A percentile compares a stretch with the other conserved stretches of the same genome.
These are phyloP conservation scores for Diplosphaera chodatii DNA, from an alignment of 139 green algal genomes.

Conservation along the genomic window DNA sequence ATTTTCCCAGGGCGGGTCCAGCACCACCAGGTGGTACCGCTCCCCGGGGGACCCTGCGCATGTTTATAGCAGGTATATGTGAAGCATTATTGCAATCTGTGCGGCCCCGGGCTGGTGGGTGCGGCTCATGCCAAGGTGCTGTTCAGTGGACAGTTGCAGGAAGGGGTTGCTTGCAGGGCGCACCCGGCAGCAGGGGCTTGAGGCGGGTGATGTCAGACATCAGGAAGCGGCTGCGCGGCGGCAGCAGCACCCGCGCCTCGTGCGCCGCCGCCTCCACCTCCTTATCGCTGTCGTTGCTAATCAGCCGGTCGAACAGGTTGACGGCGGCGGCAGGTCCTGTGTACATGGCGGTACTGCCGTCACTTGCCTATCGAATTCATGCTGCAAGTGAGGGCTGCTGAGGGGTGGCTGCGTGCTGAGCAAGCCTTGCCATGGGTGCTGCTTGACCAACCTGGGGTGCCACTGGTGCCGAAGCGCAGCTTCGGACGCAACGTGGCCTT, in stretches of 20 bases:
- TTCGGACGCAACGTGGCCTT: neutral
- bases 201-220: constrained; percentile 39
- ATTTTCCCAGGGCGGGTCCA: constrained; percentile 81
- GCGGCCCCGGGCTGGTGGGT: too few species aligned
- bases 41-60: constrained; percentile 2
- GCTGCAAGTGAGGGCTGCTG: neutral
- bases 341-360: too few species aligned
- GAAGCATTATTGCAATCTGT: neutral
- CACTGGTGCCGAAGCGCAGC: neutral
- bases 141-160: too few species aligned
- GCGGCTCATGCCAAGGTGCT: too few species aligned
- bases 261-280: constrained; percentile 18
- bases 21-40: constrained; percentile 45
- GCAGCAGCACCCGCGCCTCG: constrained; percentile 32
- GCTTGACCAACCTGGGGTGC: neutral
- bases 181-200: constrained; percentile 28
- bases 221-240: constrained; percentile 31
- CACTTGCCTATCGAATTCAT: neutral
- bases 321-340: neutral
- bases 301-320: constrained; percentile 27
- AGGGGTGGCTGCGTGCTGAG: neutral
- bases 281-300: constrained; percentile 1
- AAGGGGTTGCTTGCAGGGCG: neutral
- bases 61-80: too few species aligned
- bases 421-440: neutral